phyloP scores from a whole-genome alignment of 2,329 filamentous ascomycete species.

The Cladosporium sp. region DNA sequence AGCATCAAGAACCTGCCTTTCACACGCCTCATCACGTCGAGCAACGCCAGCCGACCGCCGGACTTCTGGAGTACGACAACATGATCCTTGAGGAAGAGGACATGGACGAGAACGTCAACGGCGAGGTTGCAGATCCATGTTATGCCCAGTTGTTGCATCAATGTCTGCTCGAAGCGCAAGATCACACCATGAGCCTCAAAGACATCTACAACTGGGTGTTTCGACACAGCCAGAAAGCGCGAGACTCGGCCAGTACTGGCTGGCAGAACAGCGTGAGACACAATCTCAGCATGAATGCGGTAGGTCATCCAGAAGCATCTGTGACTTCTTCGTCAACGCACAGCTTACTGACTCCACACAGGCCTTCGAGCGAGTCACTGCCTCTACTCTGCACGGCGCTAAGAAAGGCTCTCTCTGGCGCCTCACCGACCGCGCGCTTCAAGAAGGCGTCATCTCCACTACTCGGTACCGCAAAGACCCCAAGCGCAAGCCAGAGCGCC shows the following conservation, averaged over 20 bases:
- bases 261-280: constrained; percentile 97
- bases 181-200: constrained; percentile 70
- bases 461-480: constrained; percentile 55
- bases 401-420: constrained; percentile 75
- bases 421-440: constrained; percentile 65
- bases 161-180: constrained; percentile 65
- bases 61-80: constrained; percentile 7
- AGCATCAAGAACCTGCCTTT: background rate
- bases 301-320: constrained; percentile 45
- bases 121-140: constrained; percentile 24
- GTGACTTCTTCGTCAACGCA: background rate
- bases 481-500: constrained; percentile 35
- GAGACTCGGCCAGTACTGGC: constrained; percentile 53
- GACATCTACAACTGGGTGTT: constrained; percentile 91
- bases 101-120: constrained; percentile 2
- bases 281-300: constrained; percentile 92
- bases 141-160: constrained; percentile 80
- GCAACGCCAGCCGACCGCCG: background rate
- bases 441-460: constrained; percentile 75
- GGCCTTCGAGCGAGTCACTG: constrained; percentile 54
- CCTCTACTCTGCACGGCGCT: constrained; percentile 35
- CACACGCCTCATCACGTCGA: background rate
- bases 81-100: constrained; percentile 5
- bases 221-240: constrained; percentile 72
- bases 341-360: constrained; percentile 23